phyloP scores from a whole-genome alignment of 2,329 filamentous ascomycete species.

The Elsinoe batatas region DNA sequence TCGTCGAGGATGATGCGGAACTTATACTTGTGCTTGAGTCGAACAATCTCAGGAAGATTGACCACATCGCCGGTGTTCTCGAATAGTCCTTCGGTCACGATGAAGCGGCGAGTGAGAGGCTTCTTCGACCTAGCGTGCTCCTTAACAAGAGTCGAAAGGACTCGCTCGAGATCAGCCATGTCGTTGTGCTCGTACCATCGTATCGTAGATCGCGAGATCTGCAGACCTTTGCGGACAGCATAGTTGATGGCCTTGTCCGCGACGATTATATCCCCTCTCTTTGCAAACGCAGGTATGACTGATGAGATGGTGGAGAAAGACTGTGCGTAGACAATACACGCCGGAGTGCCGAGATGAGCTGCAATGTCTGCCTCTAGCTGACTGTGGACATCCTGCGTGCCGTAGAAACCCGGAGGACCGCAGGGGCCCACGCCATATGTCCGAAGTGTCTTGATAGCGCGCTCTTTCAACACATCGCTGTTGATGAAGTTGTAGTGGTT shows the following conservation, averaged over 20 bases:
- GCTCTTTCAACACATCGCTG: constrained; percentile 87
- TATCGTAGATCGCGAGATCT: constrained; percentile 84
- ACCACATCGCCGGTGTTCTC: constrained; percentile 80
- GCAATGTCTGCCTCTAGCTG: constrained; percentile 93
- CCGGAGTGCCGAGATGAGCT: constrained; percentile 73
- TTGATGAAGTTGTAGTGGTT: constrained; percentile 97
- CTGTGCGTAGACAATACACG: constrained; percentile 91
- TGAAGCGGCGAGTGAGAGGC: constrained; percentile 83
- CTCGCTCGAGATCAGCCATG: constrained; percentile 81
- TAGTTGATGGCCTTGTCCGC: constrained; percentile 91
- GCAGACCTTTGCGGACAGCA: constrained; percentile 85
- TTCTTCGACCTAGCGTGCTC: constrained; percentile 76
- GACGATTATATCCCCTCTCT: constrained; percentile 93
- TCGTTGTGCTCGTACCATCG: constrained; percentile 95
- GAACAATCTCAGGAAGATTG: constrained; percentile 79
- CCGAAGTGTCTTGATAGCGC: constrained; percentile 84
- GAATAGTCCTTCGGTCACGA: constrained; percentile 91
- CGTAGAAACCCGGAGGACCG: constrained; percentile 95
- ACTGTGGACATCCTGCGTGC: constrained; percentile 96
- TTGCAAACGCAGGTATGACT: constrained; percentile 93
- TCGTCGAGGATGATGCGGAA: constrained; percentile 96
- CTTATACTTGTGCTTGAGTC: constrained; percentile 92
- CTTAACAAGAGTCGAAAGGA: constrained; percentile 74
- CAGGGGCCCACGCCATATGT: constrained; percentile 96
- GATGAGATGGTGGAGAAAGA: constrained; percentile 94